These are phyloP conservation scores for Cryphonectria naterciae DNA, from an alignment of 2,329 filamentous ascomycete species.

Conservation along the genomic window DNA sequence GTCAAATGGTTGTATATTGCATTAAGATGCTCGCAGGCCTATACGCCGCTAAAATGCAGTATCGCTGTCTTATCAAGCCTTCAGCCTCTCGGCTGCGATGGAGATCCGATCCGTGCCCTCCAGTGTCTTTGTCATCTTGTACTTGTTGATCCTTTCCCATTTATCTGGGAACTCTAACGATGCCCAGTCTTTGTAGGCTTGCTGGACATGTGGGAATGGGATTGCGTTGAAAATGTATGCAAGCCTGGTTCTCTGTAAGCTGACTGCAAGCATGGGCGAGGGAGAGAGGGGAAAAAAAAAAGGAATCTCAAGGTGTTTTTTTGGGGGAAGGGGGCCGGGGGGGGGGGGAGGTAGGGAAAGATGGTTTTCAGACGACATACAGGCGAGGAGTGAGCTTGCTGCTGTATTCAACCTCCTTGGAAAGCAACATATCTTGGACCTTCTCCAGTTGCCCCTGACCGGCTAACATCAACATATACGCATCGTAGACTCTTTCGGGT, in stretches of 20 bases:
- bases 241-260: constrained; percentile 20
- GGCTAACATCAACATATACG: constrained; percentile 77
- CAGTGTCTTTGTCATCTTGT: constrained; percentile 19
- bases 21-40: constrained; percentile 10
- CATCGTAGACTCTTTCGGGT: constrained; percentile 71
- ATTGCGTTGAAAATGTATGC: constrained; percentile 27
- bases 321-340: no score
- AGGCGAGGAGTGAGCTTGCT: constrained; percentile 69
- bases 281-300: neutral
- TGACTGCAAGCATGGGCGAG: neutral
- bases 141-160: constrained; percentile 15
- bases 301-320: no score
- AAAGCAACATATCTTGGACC: constrained; percentile 66
- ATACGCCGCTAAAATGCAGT: neutral
- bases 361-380: constrained; percentile 53
- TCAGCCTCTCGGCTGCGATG: constrained; percentile 16
- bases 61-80: constrained; percentile 9
- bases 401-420: constrained; percentile 69
- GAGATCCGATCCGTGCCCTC: constrained; percentile 26
- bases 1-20: constrained; percentile 18
- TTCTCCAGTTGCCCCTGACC: constrained; percentile 73
- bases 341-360: no score
- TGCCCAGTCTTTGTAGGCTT: constrained; percentile 25
- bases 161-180: constrained; percentile 22
- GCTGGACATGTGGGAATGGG: constrained; percentile 20